A percentile compares a stretch with the other conserved stretches of the same genome.
Evolutionary conservation across 179 eudicot genomes (phyloP).

Genomic region (Patellifolia procumbens): DNA sequence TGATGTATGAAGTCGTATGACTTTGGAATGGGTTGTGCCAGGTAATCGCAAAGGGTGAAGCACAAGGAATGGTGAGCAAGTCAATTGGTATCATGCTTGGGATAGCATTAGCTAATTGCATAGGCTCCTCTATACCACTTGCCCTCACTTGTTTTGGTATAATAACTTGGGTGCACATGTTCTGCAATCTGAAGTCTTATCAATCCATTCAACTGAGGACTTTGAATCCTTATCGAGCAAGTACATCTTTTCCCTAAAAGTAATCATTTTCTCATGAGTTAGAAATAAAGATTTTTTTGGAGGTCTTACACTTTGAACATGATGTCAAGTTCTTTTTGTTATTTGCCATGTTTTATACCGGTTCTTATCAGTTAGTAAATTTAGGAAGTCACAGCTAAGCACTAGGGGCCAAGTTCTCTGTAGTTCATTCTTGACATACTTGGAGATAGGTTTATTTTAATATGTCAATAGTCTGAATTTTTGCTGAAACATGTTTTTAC

Average conservation of each 20-base stretch:
- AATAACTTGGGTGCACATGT: slow-evolving; percentile 94
- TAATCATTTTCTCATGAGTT: slow-evolving; percentile 3
- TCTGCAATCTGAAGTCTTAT: slow-evolving; percentile 96
- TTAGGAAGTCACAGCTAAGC: neutral
- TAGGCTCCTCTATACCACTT: slow-evolving; percentile 80
- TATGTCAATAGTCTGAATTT: neutral
- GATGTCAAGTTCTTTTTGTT: neutral
- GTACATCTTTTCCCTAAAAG: slow-evolving; percentile 47
- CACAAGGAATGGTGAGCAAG: slow-evolving; percentile 99
- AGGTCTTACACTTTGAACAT: neutral
- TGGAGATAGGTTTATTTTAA: slow-evolving; percentile 1
- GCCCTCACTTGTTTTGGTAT: slow-evolving; percentile 84
- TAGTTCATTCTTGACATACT: slow-evolving; percentile 1
- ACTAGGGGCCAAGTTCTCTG: neutral
- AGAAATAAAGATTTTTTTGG: neutral
- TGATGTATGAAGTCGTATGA: slow-evolving; percentile 2
- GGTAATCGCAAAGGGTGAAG: slow-evolving; percentile 99
- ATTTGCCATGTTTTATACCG: neutral
- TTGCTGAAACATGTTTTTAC: slow-evolving; percentile 26
- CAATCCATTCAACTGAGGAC: slow-evolving; percentile 95
- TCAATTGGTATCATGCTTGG: slow-evolving; percentile 90
- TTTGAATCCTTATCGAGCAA: slow-evolving; percentile 98
- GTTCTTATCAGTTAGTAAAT: slow-evolving; percentile 14
- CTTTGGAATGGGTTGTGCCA: slow-evolving; percentile 36
- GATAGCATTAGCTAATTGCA: slow-evolving; percentile 78